Evolutionary conservation across 768 basidiomycete species (phyloP).

Genomic region (Kwoniella pini): DNA sequence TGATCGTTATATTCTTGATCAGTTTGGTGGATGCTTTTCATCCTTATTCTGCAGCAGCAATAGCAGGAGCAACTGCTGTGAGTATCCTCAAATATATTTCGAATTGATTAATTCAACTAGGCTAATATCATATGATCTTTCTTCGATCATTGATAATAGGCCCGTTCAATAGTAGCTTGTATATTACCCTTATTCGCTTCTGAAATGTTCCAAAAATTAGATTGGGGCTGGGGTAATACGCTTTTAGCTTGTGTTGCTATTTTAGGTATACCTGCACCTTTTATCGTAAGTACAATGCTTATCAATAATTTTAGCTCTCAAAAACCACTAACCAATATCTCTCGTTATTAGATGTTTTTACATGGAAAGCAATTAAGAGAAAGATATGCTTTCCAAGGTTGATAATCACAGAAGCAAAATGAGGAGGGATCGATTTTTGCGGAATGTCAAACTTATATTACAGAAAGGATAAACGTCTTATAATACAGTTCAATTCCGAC

Average conservation of each 20-base stretch:
- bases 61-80: conserved; percentile 46
- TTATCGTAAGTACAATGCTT: conserved; percentile 45
- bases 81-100: too few species aligned
- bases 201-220: conserved; percentile 40
- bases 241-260: conserved; percentile 39
- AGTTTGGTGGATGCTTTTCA: conserved; percentile 51
- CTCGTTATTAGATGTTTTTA: conserved; percentile 21
- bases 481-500: too few species aligned
- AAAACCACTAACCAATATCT: too few species aligned
- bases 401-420: not conserved
- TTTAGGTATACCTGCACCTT: conserved; percentile 39
- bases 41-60: conserved; percentile 49
- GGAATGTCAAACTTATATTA: too few species aligned
- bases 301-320: too few species aligned
- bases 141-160: too few species aligned
- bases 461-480: too few species aligned
- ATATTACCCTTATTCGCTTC: conserved; percentile 42
- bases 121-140: too few species aligned
- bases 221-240: conserved; percentile 50
- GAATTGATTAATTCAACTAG: too few species aligned
- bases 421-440: not conserved
- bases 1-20: not conserved
- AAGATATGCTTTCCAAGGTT: conserved; percentile 23
- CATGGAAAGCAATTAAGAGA: conserved; percentile 17
- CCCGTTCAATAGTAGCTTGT: conserved; percentile 38